Base-by-base conservation (phyloP, 148 eudicot genomes). In the Persicaria tinctoria region DNA sequence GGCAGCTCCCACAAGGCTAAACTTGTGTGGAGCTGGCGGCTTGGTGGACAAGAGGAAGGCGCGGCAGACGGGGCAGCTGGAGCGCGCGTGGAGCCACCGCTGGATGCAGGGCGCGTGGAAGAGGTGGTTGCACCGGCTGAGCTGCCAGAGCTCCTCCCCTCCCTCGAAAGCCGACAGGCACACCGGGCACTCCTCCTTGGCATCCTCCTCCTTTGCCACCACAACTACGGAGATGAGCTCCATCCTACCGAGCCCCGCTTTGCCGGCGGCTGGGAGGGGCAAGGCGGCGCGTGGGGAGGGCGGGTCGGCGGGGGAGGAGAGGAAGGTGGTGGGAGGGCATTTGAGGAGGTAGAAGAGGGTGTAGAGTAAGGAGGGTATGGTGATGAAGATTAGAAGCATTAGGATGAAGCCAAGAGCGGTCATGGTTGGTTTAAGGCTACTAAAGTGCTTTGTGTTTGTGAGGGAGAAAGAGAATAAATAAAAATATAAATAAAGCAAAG, bases 21-120 rank as follows among this genome's bases (percentile, higher is more conserved):
- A 6, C 47, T 70, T 68, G 14, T 10, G n/a, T 1, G 57, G 57
- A 9, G 57, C 20, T 0, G 4, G 68, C 20, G 48, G 48, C 38
- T 68, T 76, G 6, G 74, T 23, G 5, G 47, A 47, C 6, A 46
- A 13, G 5, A 82, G 51, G 6, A 38, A 72, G 57, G 82, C 87
- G 0, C 87, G 82, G 18, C 87, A 85, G 38, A 85, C 77, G 20
- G 87, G 87, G 68, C 87, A 85, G 75, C 53, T 79, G 3, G 73
- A 70, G 55, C 80, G 82, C 32, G 76, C 68, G 27, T 6, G 55
- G 0, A 85, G 81, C 87, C 87, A 85, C 76, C 11, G 74, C 14
- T 78, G 80, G 3, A 85, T 78, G 60, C 87, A 85, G 0, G 53
- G n/a, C 4, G 38, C 76, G 68, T 85, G 87, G 73, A 85, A 85